Evolutionary conservation across 2,329 filamentous ascomycete genomes (phyloP).

Genomic region (Aspergillus arachidicola): DNA sequence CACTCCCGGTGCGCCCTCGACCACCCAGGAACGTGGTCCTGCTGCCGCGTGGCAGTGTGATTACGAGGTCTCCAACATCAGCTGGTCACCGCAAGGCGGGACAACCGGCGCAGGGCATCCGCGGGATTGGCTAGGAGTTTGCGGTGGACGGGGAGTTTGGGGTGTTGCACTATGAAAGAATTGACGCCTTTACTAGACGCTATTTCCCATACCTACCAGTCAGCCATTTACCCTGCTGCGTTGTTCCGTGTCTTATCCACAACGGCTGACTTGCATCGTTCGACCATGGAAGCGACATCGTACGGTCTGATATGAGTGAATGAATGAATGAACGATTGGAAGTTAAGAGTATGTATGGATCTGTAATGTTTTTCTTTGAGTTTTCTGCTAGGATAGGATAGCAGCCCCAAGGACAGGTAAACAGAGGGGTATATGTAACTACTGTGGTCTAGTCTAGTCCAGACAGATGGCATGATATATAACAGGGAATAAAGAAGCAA

Average conservation of each 20-base stretch:
- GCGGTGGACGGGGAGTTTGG: conserved; percentile 49
- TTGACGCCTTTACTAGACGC: conserved; percentile 15
- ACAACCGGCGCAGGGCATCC: conserved; percentile 35
- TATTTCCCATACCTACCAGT: conserved; percentile 12
- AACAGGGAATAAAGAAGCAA: not conserved
- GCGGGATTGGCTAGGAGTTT: conserved; percentile 49
- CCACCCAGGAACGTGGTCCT: conserved; percentile 46
- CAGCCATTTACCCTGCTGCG: not conserved
- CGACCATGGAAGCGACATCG: conserved; percentile 9
- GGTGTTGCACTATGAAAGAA: conserved; percentile 42
- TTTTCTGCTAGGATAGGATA: not conserved
- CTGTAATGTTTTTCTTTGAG: not conserved
- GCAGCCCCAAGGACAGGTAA: not conserved
- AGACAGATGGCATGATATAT: not conserved
- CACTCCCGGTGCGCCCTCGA: conserved; percentile 27
- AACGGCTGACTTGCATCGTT: not conserved
- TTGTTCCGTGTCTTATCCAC: not conserved
- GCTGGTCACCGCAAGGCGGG: conserved; percentile 49
- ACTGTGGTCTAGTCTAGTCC: not conserved
- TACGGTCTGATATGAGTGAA: conserved; percentile 36
- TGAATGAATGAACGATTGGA: conserved; percentile 37
- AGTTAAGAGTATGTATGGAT: not conserved
- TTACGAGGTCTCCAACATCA: conserved; percentile 51
- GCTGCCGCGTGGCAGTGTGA: conserved; percentile 50
- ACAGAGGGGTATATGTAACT: not conserved